Conservation (phyloP, 495 filamentous ascomycete species). For the Aspergillus cavernicola region DNA sequence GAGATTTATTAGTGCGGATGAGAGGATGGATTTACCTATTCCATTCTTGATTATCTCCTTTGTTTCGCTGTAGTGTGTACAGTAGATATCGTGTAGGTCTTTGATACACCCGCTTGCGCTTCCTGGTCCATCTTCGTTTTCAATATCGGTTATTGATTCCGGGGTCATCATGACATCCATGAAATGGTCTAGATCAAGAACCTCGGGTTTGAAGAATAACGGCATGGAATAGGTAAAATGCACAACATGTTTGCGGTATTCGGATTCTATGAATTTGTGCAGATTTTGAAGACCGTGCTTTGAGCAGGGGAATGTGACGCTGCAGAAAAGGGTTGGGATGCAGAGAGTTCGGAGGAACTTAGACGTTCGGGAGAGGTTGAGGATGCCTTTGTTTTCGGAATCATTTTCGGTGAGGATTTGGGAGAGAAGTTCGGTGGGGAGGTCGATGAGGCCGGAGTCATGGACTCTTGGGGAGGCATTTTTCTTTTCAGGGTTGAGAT, state of each 20-base stretch:
- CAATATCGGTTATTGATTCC: background rate
- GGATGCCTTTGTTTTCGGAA: background rate
- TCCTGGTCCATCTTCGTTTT: background rate
- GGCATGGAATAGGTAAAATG: background rate
- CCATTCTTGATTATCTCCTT: no score
- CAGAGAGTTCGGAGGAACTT: background rate
- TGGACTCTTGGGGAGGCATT: no score
- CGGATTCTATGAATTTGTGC: background rate
- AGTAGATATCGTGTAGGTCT: no score
- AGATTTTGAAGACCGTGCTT: background rate
- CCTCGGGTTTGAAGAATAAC: background rate
- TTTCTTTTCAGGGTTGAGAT: no score
- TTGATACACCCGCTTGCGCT: no score
- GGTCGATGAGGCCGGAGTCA: no score
- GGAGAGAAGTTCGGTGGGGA: no score
- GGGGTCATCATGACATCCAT: background rate
- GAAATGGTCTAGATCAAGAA: background rate
- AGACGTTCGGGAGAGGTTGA: background rate
- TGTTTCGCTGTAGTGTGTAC: no score
- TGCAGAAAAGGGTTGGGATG: background rate
- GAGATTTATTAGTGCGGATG: no score
- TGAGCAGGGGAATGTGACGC: background rate
- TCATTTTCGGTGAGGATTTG: no score
- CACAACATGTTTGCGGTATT: background rate
- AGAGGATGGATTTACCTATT: no score